Base-by-base conservation (phyloP, 352 stramenopile genomes). In the Blastocystis sp. region DNA sequence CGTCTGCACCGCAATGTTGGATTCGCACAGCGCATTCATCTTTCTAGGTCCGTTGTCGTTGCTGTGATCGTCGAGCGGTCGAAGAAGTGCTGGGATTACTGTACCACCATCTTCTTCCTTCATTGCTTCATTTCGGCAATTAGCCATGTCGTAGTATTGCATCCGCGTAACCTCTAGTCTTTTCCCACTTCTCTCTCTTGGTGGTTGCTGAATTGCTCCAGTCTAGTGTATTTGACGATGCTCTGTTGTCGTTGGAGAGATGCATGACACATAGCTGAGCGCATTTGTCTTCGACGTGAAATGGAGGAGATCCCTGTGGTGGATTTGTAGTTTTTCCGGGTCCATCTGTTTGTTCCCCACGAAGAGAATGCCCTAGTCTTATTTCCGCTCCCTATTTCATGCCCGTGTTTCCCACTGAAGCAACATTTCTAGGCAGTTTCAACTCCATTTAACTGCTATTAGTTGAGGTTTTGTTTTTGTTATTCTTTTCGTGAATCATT, bases 71-170 rank as follows among this genome's bases (percentile, higher is more conserved):
- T 84, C 3, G 74, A 84, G 48, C 59, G 74, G 28, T 84, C 74
- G 34, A 66, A 67, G 60, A 84, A 84, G 60, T 84, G 74, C 61
- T 84, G 74, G 74, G 74, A 84, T 69, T 84, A 84, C 34, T 84
- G 74, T 52, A 67, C 21, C 3, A 84, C 74, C 40, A 52, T 84
- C 4, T 53, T 84, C 23, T 40, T 67, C 41, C 74, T 84, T 69
- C 74, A 84, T 70, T 28, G 67, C 52, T 23, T 70, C 7, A 21
- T 84, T 28, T 69, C 74, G 19, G 69, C 52, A 28, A 43, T 84
- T 70, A 45, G 28, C 23, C 74, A 84, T 56, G 74, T 84, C 45
- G 11, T 17, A 10, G 0, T 67, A n/a, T 4, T 40, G 41, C 10
- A 0, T 17, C 9, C 52, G 19, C 52, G 34, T 40, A 14, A 69